phyloP scores from a whole-genome alignment of 176 grass and related monocot genomes.

The Aechmea fasciata region DNA sequence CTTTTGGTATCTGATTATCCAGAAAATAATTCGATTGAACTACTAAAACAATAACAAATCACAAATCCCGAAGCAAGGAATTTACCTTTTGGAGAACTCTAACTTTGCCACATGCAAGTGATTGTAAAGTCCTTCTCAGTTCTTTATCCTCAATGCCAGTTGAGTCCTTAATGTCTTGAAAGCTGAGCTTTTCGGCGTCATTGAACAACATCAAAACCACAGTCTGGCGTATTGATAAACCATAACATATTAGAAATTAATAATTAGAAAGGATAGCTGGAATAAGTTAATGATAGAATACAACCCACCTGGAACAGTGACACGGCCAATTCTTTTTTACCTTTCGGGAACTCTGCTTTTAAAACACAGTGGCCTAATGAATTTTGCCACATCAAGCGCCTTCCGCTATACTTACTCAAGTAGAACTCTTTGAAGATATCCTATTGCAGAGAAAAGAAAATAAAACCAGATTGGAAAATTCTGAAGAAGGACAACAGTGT shows the following conservation, averaged over 20 bases:
- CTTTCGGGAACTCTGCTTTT: slow-evolving; percentile 94
- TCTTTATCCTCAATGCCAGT: slow-evolving; percentile 98
- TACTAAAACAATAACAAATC: slow-evolving; percentile 13
- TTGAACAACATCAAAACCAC: slow-evolving; percentile 98
- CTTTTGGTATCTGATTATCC: slow-evolving; percentile 80
- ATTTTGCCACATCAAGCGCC: slow-evolving; percentile 99
- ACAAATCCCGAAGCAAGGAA: slow-evolving; percentile 11
- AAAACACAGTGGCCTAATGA: slow-evolving; percentile 95
- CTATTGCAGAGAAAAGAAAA: slow-evolving; percentile 29
- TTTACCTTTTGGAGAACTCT: slow-evolving; percentile 93
- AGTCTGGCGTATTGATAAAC: slow-evolving; percentile 37
- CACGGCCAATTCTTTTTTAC: slow-evolving; percentile 98
- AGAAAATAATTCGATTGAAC: slow-evolving; percentile 16
- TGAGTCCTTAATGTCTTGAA: slow-evolving; percentile 85
- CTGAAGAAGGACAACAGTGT: slow-evolving; percentile 4
- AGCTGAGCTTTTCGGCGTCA: slow-evolving; percentile 84
- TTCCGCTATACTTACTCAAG: slow-evolving; percentile 98
- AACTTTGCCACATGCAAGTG: slow-evolving; percentile 97
- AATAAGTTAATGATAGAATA: slow-evolving; percentile 1
- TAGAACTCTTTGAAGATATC: slow-evolving; percentile 99
- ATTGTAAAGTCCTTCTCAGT: slow-evolving; percentile 93
- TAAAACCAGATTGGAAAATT: slow-evolving; percentile 10
- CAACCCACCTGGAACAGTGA: slow-evolving; percentile 86
- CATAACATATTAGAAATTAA: slow-evolving; percentile 2
- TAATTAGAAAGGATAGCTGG: neutral